These are phyloP conservation scores for Ophiocordyceps camponoti-rufipedis DNA, from an alignment of 2,329 filamentous ascomycete genomes.

Conservation along the genomic window DNA sequence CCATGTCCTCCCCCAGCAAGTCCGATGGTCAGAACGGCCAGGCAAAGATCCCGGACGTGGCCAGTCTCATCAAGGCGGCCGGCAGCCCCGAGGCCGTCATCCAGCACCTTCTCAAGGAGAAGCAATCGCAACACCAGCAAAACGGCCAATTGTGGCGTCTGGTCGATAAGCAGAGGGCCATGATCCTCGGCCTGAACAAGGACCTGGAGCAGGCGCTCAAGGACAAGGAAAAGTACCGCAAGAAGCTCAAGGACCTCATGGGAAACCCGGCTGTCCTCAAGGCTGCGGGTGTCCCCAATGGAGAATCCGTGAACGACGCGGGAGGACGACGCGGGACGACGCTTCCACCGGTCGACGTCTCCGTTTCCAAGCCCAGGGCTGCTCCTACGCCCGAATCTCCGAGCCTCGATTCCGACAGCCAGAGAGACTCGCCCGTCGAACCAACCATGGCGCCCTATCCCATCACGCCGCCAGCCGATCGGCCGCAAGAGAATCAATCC, in stretches of 20 bases:
- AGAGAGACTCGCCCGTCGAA: slow-evolving; percentile 39
- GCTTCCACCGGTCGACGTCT: slow-evolving; percentile 9
- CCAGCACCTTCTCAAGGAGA: slow-evolving; percentile 76
- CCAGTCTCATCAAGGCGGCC: slow-evolving; percentile 60
- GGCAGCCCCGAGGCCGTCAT: slow-evolving; percentile 83
- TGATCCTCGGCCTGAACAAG: not conserved
- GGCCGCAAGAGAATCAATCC: slow-evolving; percentile 20
- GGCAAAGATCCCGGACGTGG: slow-evolving; percentile 51
- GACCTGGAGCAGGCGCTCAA: not conserved
- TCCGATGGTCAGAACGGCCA: slow-evolving; percentile 30
- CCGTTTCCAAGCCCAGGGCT: slow-evolving; percentile 3
- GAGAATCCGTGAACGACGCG: slow-evolving; percentile 2
- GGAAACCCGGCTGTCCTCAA: slow-evolving; percentile 6
- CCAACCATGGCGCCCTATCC: slow-evolving; percentile 43
- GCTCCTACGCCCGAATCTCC: slow-evolving; percentile 24
- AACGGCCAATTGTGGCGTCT: not conserved
- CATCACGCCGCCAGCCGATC: slow-evolving; percentile 43
- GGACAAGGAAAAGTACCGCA: not conserved
- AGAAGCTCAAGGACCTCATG: not conserved
- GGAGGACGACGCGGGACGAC: slow-evolving; percentile 2
- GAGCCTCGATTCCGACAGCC: slow-evolving; percentile 28
- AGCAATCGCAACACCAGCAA: slow-evolving; percentile 45
- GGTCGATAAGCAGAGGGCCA: not conserved
- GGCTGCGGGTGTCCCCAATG: slow-evolving; percentile 7
- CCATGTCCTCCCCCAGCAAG: slow-evolving; percentile 32